Percentiles rank a stretch among this genome's conserved stretches.
These are phyloP conservation scores for Glebionis coronaria DNA, from an alignment of 129 eudicot genomes.

Conservation along the genomic window DNA sequence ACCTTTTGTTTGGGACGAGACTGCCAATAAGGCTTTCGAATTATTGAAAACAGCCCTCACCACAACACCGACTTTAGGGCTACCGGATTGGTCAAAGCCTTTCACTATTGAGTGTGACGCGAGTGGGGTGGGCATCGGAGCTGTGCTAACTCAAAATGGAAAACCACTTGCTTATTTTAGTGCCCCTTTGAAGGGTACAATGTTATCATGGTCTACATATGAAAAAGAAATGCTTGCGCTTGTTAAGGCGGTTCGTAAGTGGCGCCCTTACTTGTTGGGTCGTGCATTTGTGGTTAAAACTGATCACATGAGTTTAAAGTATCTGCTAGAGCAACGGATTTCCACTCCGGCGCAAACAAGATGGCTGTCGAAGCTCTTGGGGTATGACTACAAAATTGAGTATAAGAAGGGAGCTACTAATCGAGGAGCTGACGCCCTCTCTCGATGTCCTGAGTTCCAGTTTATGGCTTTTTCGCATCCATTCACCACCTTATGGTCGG, in stretches of 20 bases:
- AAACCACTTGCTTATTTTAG: too few relatives aligned
- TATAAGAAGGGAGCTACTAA: conserved; percentile 13
- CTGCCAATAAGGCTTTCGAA: too few relatives aligned
- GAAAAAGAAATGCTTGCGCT: conserved; percentile 6
- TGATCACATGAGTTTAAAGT: neutral
- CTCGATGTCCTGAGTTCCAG: neutral
- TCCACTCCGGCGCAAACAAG: neutral
- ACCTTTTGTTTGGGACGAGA: too few relatives aligned
- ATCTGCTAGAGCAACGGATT: neutral
- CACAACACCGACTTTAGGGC: too few relatives aligned
- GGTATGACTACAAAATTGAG: neutral
- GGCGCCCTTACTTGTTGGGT: neutral
- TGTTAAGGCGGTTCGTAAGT: conserved; percentile 4
- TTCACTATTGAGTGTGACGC: too few relatives aligned
- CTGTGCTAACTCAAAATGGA: too few relatives aligned
- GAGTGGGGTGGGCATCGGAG: too few relatives aligned
- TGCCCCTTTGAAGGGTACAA: too few relatives aligned
- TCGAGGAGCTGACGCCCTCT: conserved; percentile 11
- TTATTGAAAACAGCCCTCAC: too few relatives aligned
- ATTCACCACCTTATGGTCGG: neutral
- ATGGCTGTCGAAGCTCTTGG: conserved; percentile 18
- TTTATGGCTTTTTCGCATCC: conserved; percentile 2
- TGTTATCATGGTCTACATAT: too few relatives aligned
- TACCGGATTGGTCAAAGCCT: too few relatives aligned
- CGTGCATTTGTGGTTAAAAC: neutral